Evolutionary conservation across 768 basidiomycete genomes (phyloP), one percentile per base, ranked within the genome.

Genomic region (Artomyces pyxidatus): DNA sequence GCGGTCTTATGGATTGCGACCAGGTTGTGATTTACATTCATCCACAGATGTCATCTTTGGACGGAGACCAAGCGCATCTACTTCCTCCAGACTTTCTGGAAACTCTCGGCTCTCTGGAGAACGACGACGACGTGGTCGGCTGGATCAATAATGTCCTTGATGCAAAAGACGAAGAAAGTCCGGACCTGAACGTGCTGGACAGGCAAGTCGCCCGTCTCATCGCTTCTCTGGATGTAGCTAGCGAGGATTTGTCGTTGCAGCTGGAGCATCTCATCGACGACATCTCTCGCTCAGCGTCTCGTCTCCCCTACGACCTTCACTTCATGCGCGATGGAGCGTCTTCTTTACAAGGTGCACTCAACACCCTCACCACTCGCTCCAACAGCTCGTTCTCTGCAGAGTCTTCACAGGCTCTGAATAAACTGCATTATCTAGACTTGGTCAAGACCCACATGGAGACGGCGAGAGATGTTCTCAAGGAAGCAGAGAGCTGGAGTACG

Each of bases 401-500:
- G 42, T 93, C 86, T 1, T 74, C 73, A 43, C 68, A 68, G 4
- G 83, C 85, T 3, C 72, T 98, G 50, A 83, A 90, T 47, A 77
- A 78, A 28, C 69, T 99, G n/a, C 80, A 81, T 46, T 72, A 82
- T 38, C 74, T 98, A 35, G 92, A 98, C 64, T 80, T 77, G 9
- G 76, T 93, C 25, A 96, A 92, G 61, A 71, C 70, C 21, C 74
- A 85, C 19, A 93, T 99, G 90, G 91, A 93, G 62, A 81, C 83
- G 0, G 78, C 91, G 1, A 74, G 93, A 28, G 91, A 91, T 53
- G 92, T 97, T 16, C 68, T 98, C 29, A 80, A 85, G 22, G 95
- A 98, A 62, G 94, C 96, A 11, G 94, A 98, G 71, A 89, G 85
- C 56, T 99, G 96, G 96, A 88, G 85, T 49, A 89, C 90, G 2